Conservation (phyloP, 176 grass and related monocot species). For the Carex pumila region DNA sequence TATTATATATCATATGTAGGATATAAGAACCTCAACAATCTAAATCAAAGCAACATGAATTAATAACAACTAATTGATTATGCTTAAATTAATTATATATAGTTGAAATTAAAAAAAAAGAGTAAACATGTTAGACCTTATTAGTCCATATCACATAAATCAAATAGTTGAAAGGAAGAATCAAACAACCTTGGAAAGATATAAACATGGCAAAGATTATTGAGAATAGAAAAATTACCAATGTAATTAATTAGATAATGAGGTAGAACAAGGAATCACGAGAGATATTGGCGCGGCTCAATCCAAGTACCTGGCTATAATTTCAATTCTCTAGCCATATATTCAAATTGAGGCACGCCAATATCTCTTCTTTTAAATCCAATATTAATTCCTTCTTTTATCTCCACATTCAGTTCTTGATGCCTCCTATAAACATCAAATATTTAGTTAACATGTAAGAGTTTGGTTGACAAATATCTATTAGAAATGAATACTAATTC, state of each 20-base stretch:
- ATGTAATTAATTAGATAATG: background rate
- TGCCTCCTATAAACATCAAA: background rate
- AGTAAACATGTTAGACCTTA: background rate
- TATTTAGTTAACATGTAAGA: background rate
- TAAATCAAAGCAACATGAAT: background rate
- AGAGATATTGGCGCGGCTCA: slow-evolving; percentile 98
- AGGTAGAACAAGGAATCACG: background rate
- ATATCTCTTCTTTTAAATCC: slow-evolving; percentile 54
- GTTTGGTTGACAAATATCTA: background rate
- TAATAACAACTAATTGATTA: background rate
- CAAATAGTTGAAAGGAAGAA: background rate
- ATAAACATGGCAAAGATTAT: background rate
- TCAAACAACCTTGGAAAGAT: background rate
- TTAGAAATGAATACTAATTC: background rate
- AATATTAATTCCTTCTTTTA: slow-evolving; percentile 2
- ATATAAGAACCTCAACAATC: background rate
- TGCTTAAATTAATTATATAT: background rate
- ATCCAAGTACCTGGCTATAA: slow-evolving; percentile 61
- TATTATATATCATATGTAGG: background rate
- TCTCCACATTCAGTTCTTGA: background rate
- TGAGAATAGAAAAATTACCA: background rate
- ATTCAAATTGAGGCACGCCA: slow-evolving; percentile 83
- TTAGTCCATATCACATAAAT: background rate
- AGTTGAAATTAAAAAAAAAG: background rate
- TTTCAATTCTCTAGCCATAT: slow-evolving; percentile 23